Base-by-base conservation (phyloP, 2,329 filamentous ascomycete species). In the Sclerotinia spermophila region DNA sequence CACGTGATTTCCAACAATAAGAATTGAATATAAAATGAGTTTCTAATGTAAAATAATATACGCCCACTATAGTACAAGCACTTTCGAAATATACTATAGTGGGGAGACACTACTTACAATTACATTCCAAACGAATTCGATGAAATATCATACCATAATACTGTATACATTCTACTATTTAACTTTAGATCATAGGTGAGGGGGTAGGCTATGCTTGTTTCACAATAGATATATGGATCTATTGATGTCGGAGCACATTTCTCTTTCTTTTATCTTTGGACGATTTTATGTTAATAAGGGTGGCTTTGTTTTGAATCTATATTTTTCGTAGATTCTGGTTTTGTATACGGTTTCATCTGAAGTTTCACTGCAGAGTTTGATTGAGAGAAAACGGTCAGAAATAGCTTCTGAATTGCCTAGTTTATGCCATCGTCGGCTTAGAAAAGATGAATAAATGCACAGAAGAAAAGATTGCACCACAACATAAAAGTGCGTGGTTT, bases 401-500 rank as follows among this genome's bases (percentile, higher is more conserved):
- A 40, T 33, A 21, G 1, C 24, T 40, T 51, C 27, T 35, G 6
- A 42, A 13, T 30, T 64, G 11, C 15, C 19, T 6, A 27, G 19
- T 38, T 13, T 6, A 24, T 19, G 45, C 13, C 7, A 38, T 30
- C 27, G n/a, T 53, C 15, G 45, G 15, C 21, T 40, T 13, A 2
- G 27, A 44, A 56, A 35, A 30, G 1, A 69, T 69, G 68, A 59
- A 70, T 8, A 71, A 65, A 13, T 69, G 66, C 27, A 59, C 33
- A 44, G 71, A 67, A 13, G 75, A 77, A 66, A 76, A 75, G 56
- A 45, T 78, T 40, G 67, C 73, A 17, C 40, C 72, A 3, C 72
- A 73, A 56, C 75, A 78, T 38, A 77, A 75, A 70, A 76, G 72
- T 62, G 76, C 76, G 15, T 77, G 75, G 72, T 77, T 78, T 64